A percentile compares a stretch with the other conserved stretches of the same genome.
Conservation (phyloP, 2,329 filamentous ascomycete species). For the Fusarium sp. region DNA sequence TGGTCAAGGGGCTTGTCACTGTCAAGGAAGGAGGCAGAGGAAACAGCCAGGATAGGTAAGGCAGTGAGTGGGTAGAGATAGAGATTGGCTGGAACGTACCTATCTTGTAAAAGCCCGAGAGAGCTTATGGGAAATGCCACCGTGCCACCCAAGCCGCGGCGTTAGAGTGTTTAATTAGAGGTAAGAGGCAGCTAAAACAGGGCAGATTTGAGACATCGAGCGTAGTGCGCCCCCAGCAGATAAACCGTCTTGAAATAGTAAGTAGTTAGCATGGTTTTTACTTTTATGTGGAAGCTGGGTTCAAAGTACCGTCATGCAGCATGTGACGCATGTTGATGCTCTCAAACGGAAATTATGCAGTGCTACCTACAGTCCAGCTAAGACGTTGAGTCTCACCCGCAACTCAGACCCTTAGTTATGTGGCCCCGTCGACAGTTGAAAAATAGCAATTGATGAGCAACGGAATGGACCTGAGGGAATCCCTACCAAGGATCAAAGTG, state of each 20-base stretch:
- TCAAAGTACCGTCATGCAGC: background rate
- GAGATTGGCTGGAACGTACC: background rate
- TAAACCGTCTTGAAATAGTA: too few relatives aligned
- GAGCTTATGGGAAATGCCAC: background rate
- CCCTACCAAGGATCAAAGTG: slow-evolving; percentile 2
- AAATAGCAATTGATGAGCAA: slow-evolving; percentile 10
- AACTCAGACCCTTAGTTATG: background rate
- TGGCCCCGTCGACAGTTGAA: background rate
- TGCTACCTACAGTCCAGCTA: background rate
- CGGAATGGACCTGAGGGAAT: background rate
- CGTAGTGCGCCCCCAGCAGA: background rate
- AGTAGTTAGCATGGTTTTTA: too few relatives aligned
- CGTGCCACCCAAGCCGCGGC: background rate
- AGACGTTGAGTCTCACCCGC: background rate
- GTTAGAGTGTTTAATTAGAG: background rate
- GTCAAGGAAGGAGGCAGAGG: slow-evolving; percentile 12
- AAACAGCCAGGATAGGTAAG: background rate
- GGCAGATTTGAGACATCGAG: background rate
- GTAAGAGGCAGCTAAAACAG: background rate
- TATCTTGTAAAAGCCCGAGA: slow-evolving; percentile 4
- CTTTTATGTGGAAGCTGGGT: background rate
- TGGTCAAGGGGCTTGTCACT: slow-evolving; percentile 18
- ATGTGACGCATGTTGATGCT: background rate
- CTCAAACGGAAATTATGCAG: background rate
- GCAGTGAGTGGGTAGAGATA: background rate